A percentile compares a stretch with the other conserved stretches of the same genome.
These are phyloP conservation scores for Hypholoma fasciculare DNA, from an alignment of 768 basidiomycete genomes.

Conservation along the genomic window DNA sequence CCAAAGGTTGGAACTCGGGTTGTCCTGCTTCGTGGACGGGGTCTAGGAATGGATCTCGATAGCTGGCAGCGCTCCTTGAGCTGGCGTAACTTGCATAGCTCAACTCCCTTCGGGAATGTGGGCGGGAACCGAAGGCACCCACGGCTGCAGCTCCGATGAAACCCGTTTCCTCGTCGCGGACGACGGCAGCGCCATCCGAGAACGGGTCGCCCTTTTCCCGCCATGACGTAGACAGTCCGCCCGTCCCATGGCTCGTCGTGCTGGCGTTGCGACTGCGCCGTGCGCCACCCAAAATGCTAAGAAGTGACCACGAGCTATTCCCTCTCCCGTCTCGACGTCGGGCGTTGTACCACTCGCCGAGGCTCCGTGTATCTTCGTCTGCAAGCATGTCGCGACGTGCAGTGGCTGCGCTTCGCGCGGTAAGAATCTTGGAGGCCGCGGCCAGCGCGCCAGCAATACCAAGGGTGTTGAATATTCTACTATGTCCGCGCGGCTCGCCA, in stretches of 20 bases:
- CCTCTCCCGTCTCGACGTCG: slow-evolving; percentile 38
- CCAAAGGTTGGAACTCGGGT: slow-evolving; percentile 20
- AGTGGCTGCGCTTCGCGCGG: slow-evolving; percentile 17
- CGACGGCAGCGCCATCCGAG: slow-evolving; percentile 40
- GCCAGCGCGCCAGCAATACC: slow-evolving; percentile 35
- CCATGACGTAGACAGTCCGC: slow-evolving; percentile 28
- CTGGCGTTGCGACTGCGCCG: slow-evolving; percentile 42
- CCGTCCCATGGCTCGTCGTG: slow-evolving; percentile 22
- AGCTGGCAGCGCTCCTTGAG: slow-evolving; percentile 32
- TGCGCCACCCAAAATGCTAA: slow-evolving; percentile 40
- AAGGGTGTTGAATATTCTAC: slow-evolving; percentile 19
- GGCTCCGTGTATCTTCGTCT: slow-evolving; percentile 68
- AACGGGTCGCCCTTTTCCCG: slow-evolving; percentile 54
- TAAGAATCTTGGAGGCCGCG: slow-evolving; percentile 25
- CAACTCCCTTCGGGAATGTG: slow-evolving; percentile 28
- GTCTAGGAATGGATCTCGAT: slow-evolving; percentile 52
- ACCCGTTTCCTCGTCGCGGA: slow-evolving; percentile 33
- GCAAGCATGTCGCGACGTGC: slow-evolving; percentile 71
- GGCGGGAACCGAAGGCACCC: slow-evolving; percentile 18
- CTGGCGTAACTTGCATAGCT: slow-evolving; percentile 43
- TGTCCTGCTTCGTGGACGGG: slow-evolving; percentile 28
- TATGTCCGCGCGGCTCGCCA: slow-evolving; percentile 7
- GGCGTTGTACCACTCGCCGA: slow-evolving; percentile 40
- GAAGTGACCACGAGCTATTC: slow-evolving; percentile 57
- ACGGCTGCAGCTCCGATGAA: slow-evolving; percentile 23